Evolutionary conservation across 306 rosid genomes (phyloP), one percentile per base, ranked within the genome.

Genomic region (Begonia masoniana): DNA sequence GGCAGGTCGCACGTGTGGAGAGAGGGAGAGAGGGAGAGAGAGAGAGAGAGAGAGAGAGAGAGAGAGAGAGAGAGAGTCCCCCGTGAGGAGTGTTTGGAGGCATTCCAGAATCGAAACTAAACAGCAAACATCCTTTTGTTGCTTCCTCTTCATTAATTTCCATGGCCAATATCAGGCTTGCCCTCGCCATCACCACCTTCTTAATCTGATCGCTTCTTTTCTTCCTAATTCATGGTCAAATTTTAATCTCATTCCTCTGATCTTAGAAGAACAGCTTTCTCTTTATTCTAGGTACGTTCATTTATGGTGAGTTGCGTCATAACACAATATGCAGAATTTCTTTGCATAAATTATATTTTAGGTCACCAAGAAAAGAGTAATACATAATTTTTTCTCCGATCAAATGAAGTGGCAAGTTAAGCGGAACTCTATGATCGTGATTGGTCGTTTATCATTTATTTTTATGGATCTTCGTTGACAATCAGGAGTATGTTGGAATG

Each of bases 51-150:
- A 67, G 39, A 50, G 89, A 71, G 92, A 82, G 69, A 53, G 13
- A 23, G 43, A 53, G 43, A 65, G 74, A 5, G 64, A 67, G 39
- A 50, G 51, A 50, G 51, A 41, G 50, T n/a, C 74, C 91, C 99
- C 99, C 99, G 99, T 91, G 99, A 91, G 88, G 86, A 62, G 81
- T 86, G 81, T 86, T 91, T 91, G 99, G 99, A 87, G 65, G 71
- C 94, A 86, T 86, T 81, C 92, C 76, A 70, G 77, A 63, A 51
- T 66, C 81, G 68, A 86, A 78, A 70, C 70, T 43, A 65, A 63
- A 66, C 74, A 71, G 71, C 75, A 65, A 63, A 66, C 71, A 69
- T 70, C 75, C 61, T 82, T 62, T 81, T 78, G 83, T 82, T 78
- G 74, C 91, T 72, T 82, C 69, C 68, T 77, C 52, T 71, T 80